These are phyloP conservation scores for Cordyceps tenuipes DNA, from an alignment of 2,329 filamentous ascomycete species.

Conservation along the genomic window DNA sequence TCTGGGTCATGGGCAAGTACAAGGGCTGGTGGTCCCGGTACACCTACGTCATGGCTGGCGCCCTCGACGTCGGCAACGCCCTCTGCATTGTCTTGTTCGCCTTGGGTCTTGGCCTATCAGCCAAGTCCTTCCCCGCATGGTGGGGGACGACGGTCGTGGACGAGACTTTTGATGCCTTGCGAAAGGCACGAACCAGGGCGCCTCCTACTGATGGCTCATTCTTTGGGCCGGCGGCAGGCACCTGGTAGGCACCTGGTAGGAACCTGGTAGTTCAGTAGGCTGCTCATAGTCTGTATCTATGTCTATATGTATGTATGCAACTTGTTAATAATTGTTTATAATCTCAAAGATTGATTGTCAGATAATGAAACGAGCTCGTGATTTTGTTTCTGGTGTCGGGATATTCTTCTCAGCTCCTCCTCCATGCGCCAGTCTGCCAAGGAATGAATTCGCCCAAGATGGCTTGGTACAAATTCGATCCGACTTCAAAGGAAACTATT, in stretches of 20 bases:
- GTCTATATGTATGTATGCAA: no score
- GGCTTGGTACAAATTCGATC: no score
- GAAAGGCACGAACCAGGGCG: background rate
- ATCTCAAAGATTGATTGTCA: no score
- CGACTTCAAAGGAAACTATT: no score
- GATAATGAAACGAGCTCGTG: no score
- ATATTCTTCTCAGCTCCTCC: no score
- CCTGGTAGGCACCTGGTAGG: background rate
- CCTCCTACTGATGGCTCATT: slow-evolving; percentile 10
- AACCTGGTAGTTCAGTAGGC: background rate
- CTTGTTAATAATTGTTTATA: no score
- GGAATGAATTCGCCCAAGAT: no score
- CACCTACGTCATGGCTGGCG: slow-evolving; percentile 52
- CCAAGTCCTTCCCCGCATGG: slow-evolving; percentile 13
- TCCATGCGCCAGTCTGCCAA: no score
- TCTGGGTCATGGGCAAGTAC: slow-evolving; percentile 39
- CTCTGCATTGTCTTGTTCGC: slow-evolving; percentile 46
- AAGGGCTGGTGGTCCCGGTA: slow-evolving; percentile 50
- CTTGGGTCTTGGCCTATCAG: slow-evolving; percentile 39
- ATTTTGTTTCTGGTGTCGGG: no score
- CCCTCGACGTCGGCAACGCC: slow-evolving; percentile 49
- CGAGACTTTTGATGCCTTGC: background rate
- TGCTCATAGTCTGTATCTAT: no score
- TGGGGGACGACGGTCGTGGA: background rate
- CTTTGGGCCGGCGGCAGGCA: background rate